Base-by-base conservation (phyloP, 768 basidiomycete genomes). In the Amanita muscaria region DNA sequence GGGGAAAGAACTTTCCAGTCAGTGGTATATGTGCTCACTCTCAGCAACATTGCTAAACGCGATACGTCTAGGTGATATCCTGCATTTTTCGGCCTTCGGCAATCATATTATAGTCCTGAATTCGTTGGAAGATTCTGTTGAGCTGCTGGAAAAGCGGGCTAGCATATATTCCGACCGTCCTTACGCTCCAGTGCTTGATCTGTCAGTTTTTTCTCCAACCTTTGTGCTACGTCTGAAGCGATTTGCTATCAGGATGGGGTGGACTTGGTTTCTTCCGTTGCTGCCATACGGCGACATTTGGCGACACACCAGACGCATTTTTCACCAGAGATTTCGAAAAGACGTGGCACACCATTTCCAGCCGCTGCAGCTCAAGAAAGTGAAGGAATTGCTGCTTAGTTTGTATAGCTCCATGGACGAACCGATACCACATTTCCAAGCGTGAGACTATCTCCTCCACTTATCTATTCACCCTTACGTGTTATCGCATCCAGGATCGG, bases 1-100 rank as follows among this genome's bases (percentile, higher is more conserved):
- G 55, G 39, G 47, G 5, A 51, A 47, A 25, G 40, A 50, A 39
- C 56, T 16, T 18, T 16, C 54, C 33, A 51, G 57, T 56, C 19
- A 22, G 50, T 31, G 18, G 6, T 36, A 21, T 19, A 16, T 37
- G 22, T 34, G 23, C 23, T 23, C 23, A 21, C 24, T 30, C 21
- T 18, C n/a, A 9, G 16, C 6, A 42, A 15, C n/a, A 21, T 8
- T n/a, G 22, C 12, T 32, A 23, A 40, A 40, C 29, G 10, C 5
- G 27, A 4, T n/a, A 3, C 14, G 16, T 24, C 9, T 25, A 53
- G 50, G 50, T 24, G 46, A 49, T 31, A 51, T 56, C 3, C 7
- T 53, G 1, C 36, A 52, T 30, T 38, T 50, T 11, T 46, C 49
- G 24, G 51, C 39, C 2, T 21, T 54, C 2, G 53, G 53, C 12